A percentile compares a stretch with the other conserved stretches of the same genome.
Conservation (phyloP, 2,329 filamentous ascomycete species). For the Elsinoe fawcettii region DNA sequence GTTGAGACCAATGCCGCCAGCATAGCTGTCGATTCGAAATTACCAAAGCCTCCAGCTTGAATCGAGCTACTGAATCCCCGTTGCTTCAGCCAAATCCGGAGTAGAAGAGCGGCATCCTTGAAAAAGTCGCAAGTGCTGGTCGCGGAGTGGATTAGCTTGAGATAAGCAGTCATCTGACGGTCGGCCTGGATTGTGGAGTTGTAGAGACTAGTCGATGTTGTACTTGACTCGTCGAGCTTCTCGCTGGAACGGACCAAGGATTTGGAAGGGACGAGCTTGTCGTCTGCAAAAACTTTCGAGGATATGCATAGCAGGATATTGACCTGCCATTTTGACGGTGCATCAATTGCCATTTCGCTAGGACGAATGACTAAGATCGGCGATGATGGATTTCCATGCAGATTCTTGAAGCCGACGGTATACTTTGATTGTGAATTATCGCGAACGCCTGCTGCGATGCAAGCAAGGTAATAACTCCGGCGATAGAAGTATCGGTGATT, state of each 20-base stretch:
- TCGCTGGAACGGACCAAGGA: conserved; percentile 58
- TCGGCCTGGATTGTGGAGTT: conserved; percentile 80
- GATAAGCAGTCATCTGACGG: conserved; percentile 61
- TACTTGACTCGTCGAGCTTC: conserved; percentile 30
- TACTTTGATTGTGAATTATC: conserved; percentile 55
- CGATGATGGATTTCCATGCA: conserved; percentile 44
- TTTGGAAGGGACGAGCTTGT: conserved; percentile 62
- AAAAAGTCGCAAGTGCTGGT: conserved; percentile 65
- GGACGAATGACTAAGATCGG: conserved; percentile 53
- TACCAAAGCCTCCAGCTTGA: conserved; percentile 76
- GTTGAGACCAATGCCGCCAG: conserved; percentile 72
- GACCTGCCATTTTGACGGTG: conserved; percentile 47
- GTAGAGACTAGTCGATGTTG: conserved; percentile 68
- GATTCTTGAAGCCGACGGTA: conserved; percentile 23
- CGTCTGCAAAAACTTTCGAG: conserved; percentile 58
- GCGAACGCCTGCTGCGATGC: conserved; percentile 64
- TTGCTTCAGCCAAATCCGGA: conserved; percentile 82
- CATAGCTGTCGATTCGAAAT: conserved; percentile 82
- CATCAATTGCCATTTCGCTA: conserved; percentile 25
- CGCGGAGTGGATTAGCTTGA: conserved; percentile 65
- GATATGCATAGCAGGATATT: conserved; percentile 70
- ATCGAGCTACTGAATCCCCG: conserved; percentile 66
- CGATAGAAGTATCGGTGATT: conserved; percentile 94
- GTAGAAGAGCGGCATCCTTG: conserved; percentile 75
- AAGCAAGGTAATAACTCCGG: conserved; percentile 81